Percentiles rank a stretch among this genome's conserved stretches.
Conservation (phyloP, 495 filamentous ascomycete genomes). For the Amniculicola lignicola region DNA sequence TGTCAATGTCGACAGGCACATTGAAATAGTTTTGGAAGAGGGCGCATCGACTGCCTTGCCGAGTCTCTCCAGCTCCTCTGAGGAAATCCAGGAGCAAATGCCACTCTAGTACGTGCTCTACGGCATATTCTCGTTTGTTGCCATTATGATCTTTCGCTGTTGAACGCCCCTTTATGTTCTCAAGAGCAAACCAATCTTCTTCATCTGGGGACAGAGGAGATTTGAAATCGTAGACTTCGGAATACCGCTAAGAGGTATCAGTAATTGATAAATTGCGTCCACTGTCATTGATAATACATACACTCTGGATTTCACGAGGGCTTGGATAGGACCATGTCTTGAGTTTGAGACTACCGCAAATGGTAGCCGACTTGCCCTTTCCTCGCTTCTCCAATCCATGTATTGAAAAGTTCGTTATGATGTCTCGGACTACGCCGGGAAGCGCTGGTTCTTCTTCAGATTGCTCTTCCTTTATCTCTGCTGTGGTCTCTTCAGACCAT, state of each 20-base stretch:
- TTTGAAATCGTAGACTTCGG: not conserved
- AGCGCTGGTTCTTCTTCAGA: too few species aligned
- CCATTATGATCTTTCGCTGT: not conserved
- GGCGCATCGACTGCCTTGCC: not conserved
- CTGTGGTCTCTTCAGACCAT: not conserved
- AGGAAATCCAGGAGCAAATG: not conserved
- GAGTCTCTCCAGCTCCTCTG: not conserved
- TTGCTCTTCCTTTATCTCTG: not conserved
- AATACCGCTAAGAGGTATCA: too few species aligned
- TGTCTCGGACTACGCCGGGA: too few species aligned
- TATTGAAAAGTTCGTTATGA: too few species aligned
- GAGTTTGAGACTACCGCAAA: too few species aligned
- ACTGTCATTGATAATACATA: too few species aligned
- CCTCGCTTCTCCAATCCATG: too few species aligned
- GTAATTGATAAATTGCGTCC: too few species aligned
- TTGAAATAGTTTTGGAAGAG: not conserved
- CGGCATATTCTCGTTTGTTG: not conserved
- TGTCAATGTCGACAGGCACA: not conserved
- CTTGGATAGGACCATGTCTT: too few species aligned
- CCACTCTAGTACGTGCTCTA: not conserved
- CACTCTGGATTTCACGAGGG: too few species aligned
- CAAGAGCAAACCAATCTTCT: not conserved
- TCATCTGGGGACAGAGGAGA: not conserved
- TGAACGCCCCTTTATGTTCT: not conserved
- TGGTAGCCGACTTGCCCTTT: too few species aligned